These are phyloP conservation scores for Boletus subcaerulescens DNA, from an alignment of 768 basidiomycete genomes.

Conservation along the genomic window DNA sequence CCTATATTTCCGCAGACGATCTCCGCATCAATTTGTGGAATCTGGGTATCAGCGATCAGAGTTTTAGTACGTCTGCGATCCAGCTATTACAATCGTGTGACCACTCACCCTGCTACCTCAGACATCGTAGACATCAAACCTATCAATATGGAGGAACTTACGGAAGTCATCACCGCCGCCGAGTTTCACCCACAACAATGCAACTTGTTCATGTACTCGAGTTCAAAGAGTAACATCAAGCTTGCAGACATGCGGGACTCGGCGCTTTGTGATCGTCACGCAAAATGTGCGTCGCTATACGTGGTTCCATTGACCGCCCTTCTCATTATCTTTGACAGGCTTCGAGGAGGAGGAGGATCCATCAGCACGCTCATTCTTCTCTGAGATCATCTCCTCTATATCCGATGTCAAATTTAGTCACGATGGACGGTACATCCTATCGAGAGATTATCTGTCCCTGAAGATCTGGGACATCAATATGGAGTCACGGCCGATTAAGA, in stretches of 20 bases:
- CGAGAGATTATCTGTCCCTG: conserved; percentile 94
- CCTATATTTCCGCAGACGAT: conserved; percentile 99
- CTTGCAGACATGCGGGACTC: conserved; percentile 99
- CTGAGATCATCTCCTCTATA: conserved; percentile 98
- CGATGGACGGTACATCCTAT: conserved; percentile 95
- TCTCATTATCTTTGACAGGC: conserved; percentile 47
- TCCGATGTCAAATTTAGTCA: conserved; percentile 99
- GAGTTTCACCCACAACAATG: conserved; percentile 98
- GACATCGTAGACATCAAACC: conserved; percentile 99
- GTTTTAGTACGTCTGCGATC: conserved; percentile 77
- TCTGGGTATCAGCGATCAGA: conserved; percentile 96
- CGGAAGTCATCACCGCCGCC: conserved; percentile 99
- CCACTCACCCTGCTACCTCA: conserved; percentile 31
- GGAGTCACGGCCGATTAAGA: conserved; percentile 95
- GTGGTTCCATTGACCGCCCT: neutral
- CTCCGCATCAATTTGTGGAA: conserved; percentile 98
- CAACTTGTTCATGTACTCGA: conserved; percentile 99
- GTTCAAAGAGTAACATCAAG: conserved; percentile 99
- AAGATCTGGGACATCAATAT: conserved; percentile 99
- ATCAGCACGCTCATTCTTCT: conserved; percentile 96
- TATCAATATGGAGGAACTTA: conserved; percentile 99
- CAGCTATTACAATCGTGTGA: neutral
- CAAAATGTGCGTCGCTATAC: conserved; percentile 71
- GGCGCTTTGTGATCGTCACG: conserved; percentile 92
- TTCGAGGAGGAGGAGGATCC: conserved; percentile 99